Conservation (phyloP, 768 basidiomycete species). For the Daedalea quercina region DNA sequence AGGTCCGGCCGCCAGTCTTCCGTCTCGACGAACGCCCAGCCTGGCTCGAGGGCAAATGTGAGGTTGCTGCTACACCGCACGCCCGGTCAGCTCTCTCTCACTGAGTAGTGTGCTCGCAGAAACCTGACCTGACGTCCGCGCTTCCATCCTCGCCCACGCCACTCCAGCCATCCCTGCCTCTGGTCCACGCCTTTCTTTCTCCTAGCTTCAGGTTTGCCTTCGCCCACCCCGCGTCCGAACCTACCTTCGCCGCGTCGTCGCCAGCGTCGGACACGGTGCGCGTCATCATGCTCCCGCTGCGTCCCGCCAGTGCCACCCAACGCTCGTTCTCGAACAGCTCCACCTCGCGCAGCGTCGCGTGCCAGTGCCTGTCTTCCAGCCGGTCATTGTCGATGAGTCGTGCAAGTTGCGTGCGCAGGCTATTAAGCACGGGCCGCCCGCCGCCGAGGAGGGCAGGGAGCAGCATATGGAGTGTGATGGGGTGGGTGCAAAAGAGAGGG, state of each 20-base stretch:
- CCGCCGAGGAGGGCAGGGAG: slow-evolving; percentile 25
- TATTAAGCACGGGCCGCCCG: slow-evolving; percentile 10
- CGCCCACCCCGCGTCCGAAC: slow-evolving; percentile 27
- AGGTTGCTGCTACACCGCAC: slow-evolving; percentile 58
- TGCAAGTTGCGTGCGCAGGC: slow-evolving; percentile 16
- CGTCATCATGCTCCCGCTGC: neutral
- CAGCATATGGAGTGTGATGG: slow-evolving; percentile 27
- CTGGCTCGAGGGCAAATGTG: slow-evolving; percentile 68
- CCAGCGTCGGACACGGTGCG: neutral
- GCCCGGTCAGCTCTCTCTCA: slow-evolving; percentile 1
- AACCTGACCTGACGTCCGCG: slow-evolving; percentile 57
- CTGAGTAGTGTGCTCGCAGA: slow-evolving; percentile 8
- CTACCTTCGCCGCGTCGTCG: slow-evolving; percentile 11
- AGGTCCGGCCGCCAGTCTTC: slow-evolving; percentile 75
- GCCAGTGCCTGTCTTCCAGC: slow-evolving; percentile 60
- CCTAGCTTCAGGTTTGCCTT: slow-evolving; percentile 29
- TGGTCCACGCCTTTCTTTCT: slow-evolving; percentile 65
- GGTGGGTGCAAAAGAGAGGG: slow-evolving; percentile 50
- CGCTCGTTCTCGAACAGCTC: slow-evolving; percentile 83
- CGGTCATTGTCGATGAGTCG: slow-evolving; percentile 55
- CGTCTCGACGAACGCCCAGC: slow-evolving; percentile 69
- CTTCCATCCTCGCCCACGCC: slow-evolving; percentile 37
- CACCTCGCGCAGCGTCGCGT: slow-evolving; percentile 55
- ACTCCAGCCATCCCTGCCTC: slow-evolving; percentile 67
- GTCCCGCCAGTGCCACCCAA: slow-evolving; percentile 23